A percentile compares a stretch with the other conserved stretches of the same genome.
phyloP scores from a whole-genome alignment of 2,329 filamentous ascomycete genomes.

The Cytospora piceae region DNA sequence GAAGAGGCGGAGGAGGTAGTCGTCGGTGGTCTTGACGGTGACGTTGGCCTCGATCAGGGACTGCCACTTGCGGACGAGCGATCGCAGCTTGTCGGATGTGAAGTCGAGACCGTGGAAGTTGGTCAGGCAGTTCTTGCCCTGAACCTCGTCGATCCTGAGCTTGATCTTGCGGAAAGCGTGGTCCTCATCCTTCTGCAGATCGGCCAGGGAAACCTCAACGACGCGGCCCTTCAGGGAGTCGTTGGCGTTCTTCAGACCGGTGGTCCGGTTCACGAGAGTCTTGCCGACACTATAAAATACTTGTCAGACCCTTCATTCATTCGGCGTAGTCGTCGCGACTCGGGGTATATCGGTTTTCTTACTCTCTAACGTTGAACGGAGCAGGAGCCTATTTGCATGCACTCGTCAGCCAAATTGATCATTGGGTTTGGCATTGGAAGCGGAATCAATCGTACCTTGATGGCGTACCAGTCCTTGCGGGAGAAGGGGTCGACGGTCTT shows the following conservation, averaged over 20 bases:
- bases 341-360: conserved; percentile 49
- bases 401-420: conserved; percentile 33
- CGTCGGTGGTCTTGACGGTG: conserved; percentile 99
- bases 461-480: conserved; percentile 98
- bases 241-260: conserved; percentile 99
- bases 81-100: conserved; percentile 99
- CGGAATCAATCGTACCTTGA: conserved; percentile 70
- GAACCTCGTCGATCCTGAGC: conserved; percentile 97
- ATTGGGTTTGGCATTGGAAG: background rate
- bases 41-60: conserved; percentile 99
- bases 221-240: conserved; percentile 98
- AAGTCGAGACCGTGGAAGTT: conserved; percentile 99
- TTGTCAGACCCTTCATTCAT: conserved; percentile 23
- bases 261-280: conserved; percentile 98
- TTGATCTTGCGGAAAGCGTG: conserved; percentile 99
- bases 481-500: conserved; percentile 96
- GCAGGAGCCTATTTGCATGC: conserved; percentile 72
- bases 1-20: conserved; percentile 99
- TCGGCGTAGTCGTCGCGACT: conserved; percentile 18
- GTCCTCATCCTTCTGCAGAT: conserved; percentile 99
- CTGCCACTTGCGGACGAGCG: conserved; percentile 99
- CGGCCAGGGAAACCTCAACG: conserved; percentile 97
- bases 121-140: conserved; percentile 99
- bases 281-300: conserved; percentile 82
- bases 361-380: conserved; percentile 96